Evolutionary conservation across 805 yeast species (phyloP).

Genomic region (Nakazawaea pomicola): DNA sequence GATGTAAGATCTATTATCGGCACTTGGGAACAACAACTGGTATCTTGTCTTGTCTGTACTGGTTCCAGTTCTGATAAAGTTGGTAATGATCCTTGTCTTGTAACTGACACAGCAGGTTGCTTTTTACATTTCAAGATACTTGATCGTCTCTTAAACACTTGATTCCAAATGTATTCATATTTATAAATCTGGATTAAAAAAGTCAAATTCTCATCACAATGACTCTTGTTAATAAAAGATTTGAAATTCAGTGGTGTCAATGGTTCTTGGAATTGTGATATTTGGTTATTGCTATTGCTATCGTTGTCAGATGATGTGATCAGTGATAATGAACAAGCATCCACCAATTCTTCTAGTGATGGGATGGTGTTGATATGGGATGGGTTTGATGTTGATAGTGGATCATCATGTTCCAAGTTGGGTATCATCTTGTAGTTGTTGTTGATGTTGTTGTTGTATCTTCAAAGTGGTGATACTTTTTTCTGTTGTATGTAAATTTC

Average conservation of each 20-base stretch:
- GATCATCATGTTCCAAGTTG: slow-evolving; percentile 3
- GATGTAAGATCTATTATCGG: slow-evolving; percentile 1
- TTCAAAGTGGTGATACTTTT: too few species aligned
- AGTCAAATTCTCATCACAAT: slow-evolving; percentile 40
- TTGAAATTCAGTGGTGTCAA: slow-evolving; percentile 22
- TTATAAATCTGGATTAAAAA: slow-evolving; percentile 40
- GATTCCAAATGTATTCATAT: slow-evolving; percentile 39
- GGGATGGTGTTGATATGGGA: slow-evolving; percentile 12
- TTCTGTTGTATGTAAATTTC: too few species aligned
- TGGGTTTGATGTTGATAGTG: not conserved
- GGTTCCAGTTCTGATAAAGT: too few species aligned
- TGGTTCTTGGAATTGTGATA: not conserved
- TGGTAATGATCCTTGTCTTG: too few species aligned
- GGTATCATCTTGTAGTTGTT: too few species aligned
- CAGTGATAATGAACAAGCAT: slow-evolving; percentile 20
- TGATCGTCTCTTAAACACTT: slow-evolving; percentile 24
- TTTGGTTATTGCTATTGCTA: not conserved
- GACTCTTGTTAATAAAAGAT: slow-evolving; percentile 30
- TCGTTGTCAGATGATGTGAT: not conserved
- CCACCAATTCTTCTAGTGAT: slow-evolving; percentile 21
- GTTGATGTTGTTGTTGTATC: too few species aligned
- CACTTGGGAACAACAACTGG: not conserved
- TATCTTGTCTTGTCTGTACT: too few species aligned
- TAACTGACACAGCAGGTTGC: too few species aligned
- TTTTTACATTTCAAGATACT: slow-evolving; percentile 25